These are phyloP conservation scores for Penicillium vulpinum DNA, from an alignment of 2,329 filamentous ascomycete species.

Conservation along the genomic window DNA sequence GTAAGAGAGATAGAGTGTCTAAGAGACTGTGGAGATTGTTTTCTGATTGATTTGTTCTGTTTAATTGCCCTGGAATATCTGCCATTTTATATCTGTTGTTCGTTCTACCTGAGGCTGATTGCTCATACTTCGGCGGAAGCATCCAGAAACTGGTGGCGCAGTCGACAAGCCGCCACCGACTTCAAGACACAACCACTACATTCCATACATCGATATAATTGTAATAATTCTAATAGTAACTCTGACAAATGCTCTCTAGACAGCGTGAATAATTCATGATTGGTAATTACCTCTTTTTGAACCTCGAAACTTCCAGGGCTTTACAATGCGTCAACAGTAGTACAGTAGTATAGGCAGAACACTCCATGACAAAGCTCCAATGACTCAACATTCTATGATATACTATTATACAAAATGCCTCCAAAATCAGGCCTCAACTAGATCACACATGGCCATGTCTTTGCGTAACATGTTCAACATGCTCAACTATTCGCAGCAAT, in stretches of 20 bases:
- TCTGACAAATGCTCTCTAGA: background rate
- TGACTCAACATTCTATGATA: background rate
- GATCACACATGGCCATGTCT: background rate
- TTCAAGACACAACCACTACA: slow-evolving; percentile 3
- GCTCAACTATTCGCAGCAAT: background rate
- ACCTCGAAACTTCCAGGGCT: background rate
- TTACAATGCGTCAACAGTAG: background rate
- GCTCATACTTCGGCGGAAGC: slow-evolving; percentile 16
- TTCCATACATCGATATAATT: background rate
- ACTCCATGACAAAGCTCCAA: background rate
- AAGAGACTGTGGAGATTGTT: slow-evolving; percentile 2
- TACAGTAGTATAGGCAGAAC: background rate
- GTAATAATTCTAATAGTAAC: background rate
- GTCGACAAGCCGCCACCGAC: slow-evolving; percentile 17
- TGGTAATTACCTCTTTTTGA: background rate
- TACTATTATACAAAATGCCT: slow-evolving; percentile 1
- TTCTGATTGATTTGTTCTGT: background rate
- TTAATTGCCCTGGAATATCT: background rate
- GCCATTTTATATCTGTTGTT: slow-evolving; percentile 2
- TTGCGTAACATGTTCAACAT: background rate
- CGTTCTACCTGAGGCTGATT: background rate
- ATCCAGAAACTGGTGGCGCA: slow-evolving; percentile 18
- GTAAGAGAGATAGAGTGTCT: slow-evolving; percentile 7
- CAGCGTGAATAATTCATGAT: background rate
- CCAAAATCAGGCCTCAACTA: background rate